phyloP scores from a whole-genome alignment of 2,329 filamentous ascomycete species.

The Teratosphaeria viscida region DNA sequence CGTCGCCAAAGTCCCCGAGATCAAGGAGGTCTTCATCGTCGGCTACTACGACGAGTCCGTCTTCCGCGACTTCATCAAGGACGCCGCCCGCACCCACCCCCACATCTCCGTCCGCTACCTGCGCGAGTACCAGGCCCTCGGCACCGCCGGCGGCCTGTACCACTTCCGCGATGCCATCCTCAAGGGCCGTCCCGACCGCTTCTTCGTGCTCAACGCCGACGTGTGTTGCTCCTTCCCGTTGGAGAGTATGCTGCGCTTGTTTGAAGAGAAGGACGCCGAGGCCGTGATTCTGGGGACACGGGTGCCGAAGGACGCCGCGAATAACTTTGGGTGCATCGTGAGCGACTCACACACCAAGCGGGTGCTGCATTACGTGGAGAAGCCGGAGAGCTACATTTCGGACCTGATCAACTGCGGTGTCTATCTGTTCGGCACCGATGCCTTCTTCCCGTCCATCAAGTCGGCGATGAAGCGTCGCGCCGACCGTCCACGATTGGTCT shows the following conservation, averaged over 20 bases:
- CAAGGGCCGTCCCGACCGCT: conserved; percentile 85
- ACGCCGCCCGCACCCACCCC: conserved; percentile 73
- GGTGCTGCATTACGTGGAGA: conserved; percentile 97
- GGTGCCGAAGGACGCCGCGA: conserved; percentile 80
- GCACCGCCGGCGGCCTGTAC: conserved; percentile 92
- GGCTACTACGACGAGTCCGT: conserved; percentile 97
- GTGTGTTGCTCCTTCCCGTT: conserved; percentile 98
- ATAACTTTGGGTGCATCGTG: conserved; percentile 96
- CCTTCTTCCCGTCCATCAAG: conserved; percentile 91
- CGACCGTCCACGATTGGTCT: conserved; percentile 79
- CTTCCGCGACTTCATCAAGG: conserved; percentile 97
- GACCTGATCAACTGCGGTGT: conserved; percentile 99
- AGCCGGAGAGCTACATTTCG: conserved; percentile 93
- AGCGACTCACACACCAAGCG: conserved; percentile 87
- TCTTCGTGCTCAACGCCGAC: conserved; percentile 96
- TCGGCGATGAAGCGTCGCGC: conserved; percentile 91
- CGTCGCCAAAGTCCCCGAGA: conserved; percentile 77
- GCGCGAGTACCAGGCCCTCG: conserved; percentile 91
- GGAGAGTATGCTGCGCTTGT: conserved; percentile 87
- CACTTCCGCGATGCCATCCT: conserved; percentile 98
- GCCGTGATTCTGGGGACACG: conserved; percentile 91
- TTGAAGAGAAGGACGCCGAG: conserved; percentile 90
- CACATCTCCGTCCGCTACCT: conserved; percentile 88
- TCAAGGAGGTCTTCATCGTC: conserved; percentile 94
- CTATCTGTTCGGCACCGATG: conserved; percentile 90